Evolutionary conservation across 768 basidiomycete species (phyloP), one percentile per base, ranked within the genome.

Genomic region (Candolleomyces eurysporus): DNA sequence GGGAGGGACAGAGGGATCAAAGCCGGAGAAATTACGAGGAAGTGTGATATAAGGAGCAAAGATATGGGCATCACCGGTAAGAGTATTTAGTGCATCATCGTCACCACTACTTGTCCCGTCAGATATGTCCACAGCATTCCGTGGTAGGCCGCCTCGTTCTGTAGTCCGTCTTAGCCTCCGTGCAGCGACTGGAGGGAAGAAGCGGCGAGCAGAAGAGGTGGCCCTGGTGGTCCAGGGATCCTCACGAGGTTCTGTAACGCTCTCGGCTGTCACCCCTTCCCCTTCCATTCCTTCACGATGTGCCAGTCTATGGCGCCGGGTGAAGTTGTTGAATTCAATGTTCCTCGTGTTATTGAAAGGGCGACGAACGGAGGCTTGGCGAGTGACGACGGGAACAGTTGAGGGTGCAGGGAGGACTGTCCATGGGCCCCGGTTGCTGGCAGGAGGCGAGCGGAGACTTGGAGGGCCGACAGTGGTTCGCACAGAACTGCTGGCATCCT

Each of bases 281-380:
- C 69, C 52, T 45, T 64, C 64, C 11, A 69, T 50, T 3, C 72
- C 58, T 14, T 81, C 79, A 50, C 82, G 73, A 26, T 71, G 82
- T 5, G 76, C 74, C 17, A 82, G 83, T 56, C 90, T 83, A 32
- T 90, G 84, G 13, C 84, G 85, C 22, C 82, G 71, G 0, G 89
- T 87, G 63, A 88, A 91, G 30, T 91, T 90, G 67, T 81, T 86
- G 70, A 92, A 91, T 63, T 91, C 89, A 14, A 84, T 78, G 14
- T 83, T 78, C 39, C 89, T 76, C 31, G 81, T 79, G 5, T 81
- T 77, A 36, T 75, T 66, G 2, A 36, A 36, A n/a, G 84, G 78
- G 22, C 88, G 87, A 30, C 88, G 87, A 51, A 89, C 76, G 21
- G 87, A 84, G 0, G 84, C 72, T 62, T 87, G 86, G 39, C 89